Evolutionary conservation across 1,284 basidiomycete species (phyloP).

Genomic region (Malassezia japonica): DNA sequence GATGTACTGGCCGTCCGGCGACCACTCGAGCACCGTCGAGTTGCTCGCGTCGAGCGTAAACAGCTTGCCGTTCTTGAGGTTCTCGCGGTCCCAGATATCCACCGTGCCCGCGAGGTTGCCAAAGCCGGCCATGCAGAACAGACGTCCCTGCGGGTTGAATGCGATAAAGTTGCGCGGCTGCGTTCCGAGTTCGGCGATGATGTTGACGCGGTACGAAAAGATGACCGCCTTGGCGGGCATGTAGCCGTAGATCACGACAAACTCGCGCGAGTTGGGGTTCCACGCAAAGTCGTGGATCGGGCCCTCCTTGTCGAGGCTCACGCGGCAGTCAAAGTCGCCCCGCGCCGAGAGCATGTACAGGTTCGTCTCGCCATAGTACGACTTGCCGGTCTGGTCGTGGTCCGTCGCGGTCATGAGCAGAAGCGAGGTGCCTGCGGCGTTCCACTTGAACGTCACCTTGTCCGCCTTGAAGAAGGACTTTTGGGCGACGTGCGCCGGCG

Average conservation of each 20-base stretch:
- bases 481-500: slow-evolving; percentile 51
- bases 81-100: slow-evolving; percentile 80
- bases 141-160: slow-evolving; percentile 86
- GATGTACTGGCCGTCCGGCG: slow-evolving; percentile 81
- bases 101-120: slow-evolving; percentile 91
- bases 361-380: slow-evolving; percentile 94
- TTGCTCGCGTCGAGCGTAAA: slow-evolving; percentile 84
- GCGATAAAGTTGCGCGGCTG: slow-evolving; percentile 81
- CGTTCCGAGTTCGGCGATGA: slow-evolving; percentile 79
- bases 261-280: slow-evolving; percentile 90
- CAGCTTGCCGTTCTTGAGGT: slow-evolving; percentile 61
- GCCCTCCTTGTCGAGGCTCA: slow-evolving; percentile 89
- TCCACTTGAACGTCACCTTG: slow-evolving; percentile 90
- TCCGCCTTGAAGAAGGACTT: slow-evolving; percentile 97
- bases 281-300: slow-evolving; percentile 93
- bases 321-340: slow-evolving; percentile 88
- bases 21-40: slow-evolving; percentile 88
- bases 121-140: slow-evolving; percentile 83
- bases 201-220: slow-evolving; percentile 80
- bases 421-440: slow-evolving; percentile 63
- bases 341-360: slow-evolving; percentile 85
- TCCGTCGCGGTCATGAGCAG: slow-evolving; percentile 88
- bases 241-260: slow-evolving; percentile 87
- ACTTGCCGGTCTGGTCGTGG: slow-evolving; percentile 92
- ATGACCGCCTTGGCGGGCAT: slow-evolving; percentile 91